Percentiles rank a stretch among this genome's conserved stretches.
Evolutionary conservation across 2,329 filamentous ascomycete species (phyloP).

Genomic region (Aspergillus sp.): DNA sequence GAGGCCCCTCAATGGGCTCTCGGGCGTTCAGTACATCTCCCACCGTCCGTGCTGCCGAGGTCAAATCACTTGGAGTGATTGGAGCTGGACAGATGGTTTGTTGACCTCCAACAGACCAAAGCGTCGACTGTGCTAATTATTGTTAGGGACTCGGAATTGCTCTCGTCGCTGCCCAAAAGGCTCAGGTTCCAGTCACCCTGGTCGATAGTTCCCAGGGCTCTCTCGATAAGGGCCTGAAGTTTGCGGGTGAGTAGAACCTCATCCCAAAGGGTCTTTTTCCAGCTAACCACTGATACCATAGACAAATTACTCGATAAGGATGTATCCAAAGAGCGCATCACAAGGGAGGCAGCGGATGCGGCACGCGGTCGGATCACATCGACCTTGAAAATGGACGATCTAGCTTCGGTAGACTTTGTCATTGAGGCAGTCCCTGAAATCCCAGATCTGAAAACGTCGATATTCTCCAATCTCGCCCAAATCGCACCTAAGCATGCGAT

Average conservation of each 20-base stretch:
- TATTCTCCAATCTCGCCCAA: constrained; percentile 79
- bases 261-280: background rate
- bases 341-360: constrained; percentile 74
- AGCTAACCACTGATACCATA: constrained; percentile 32
- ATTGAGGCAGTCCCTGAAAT: constrained; percentile 98
- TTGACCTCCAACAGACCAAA: constrained; percentile 3
- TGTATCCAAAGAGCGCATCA: constrained; percentile 81
- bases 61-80: constrained; percentile 87
- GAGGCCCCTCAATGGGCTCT: constrained; percentile 35
- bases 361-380: constrained; percentile 68
- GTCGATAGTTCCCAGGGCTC: constrained; percentile 83
- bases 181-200: constrained; percentile 78
- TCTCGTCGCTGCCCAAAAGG: constrained; percentile 83
- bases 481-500: constrained; percentile 83
- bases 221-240: constrained; percentile 83
- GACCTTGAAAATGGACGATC: constrained; percentile 71
- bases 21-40: constrained; percentile 70
- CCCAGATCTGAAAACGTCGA: constrained; percentile 78
- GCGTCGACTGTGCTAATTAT: background rate
- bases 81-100: constrained; percentile 94
- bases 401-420: constrained; percentile 87
- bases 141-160: constrained; percentile 88
- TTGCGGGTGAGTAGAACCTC: constrained; percentile 66
- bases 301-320: constrained; percentile 94
- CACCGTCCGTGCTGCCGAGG: constrained; percentile 63